Percentiles rank a stretch among this genome's conserved stretches.
These are phyloP conservation scores for Trichophyton mentagrophytes DNA, from an alignment of 2,329 filamentous ascomycete genomes.

Conservation along the genomic window DNA sequence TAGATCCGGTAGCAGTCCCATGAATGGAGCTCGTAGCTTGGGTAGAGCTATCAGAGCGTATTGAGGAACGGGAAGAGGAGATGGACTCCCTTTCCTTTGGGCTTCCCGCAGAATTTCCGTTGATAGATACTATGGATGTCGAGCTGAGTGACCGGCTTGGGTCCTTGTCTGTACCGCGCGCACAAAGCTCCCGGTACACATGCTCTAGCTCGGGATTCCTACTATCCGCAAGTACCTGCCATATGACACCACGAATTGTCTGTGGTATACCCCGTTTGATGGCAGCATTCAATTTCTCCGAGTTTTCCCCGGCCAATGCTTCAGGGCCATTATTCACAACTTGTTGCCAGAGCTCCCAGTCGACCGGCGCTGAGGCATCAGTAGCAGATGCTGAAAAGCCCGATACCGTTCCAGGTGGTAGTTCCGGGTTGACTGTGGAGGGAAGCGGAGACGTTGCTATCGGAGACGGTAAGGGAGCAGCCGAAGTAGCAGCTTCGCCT, in stretches of 20 bases:
- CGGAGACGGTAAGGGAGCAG: conserved; percentile 13
- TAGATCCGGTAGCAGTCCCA: conserved; percentile 44
- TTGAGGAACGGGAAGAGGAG: conserved; percentile 69
- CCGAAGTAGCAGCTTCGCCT: conserved; percentile 29
- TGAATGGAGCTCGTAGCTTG: conserved; percentile 45
- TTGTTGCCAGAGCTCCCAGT: conserved; percentile 96
- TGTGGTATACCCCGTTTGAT: conserved; percentile 90
- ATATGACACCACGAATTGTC: conserved; percentile 93
- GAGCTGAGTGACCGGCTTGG: conserved; percentile 44
- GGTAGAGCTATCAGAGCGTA: conserved; percentile 64
- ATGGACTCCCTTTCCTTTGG: conserved; percentile 51
- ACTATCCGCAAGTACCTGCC: conserved; percentile 93
- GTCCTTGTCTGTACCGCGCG: conserved; percentile 70
- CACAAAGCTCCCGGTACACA: conserved; percentile 71
- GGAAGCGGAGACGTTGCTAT: conserved; percentile 35
- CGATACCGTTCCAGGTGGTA: conserved; percentile 75
- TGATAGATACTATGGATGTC: conserved; percentile 18
- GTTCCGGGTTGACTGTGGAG: conserved; percentile 51
- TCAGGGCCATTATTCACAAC: conserved; percentile 90
- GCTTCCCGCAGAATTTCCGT: conserved; percentile 41
- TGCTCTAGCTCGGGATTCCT: conserved; percentile 82
- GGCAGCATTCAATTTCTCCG: conserved; percentile 77
- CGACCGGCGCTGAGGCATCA: conserved; percentile 59
- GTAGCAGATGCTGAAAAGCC: conserved; percentile 59
- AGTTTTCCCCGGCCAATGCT: conserved; percentile 73